Evolutionary conservation across 805 yeast species (phyloP).

Genomic region (Schwanniomyces sp.): DNA sequence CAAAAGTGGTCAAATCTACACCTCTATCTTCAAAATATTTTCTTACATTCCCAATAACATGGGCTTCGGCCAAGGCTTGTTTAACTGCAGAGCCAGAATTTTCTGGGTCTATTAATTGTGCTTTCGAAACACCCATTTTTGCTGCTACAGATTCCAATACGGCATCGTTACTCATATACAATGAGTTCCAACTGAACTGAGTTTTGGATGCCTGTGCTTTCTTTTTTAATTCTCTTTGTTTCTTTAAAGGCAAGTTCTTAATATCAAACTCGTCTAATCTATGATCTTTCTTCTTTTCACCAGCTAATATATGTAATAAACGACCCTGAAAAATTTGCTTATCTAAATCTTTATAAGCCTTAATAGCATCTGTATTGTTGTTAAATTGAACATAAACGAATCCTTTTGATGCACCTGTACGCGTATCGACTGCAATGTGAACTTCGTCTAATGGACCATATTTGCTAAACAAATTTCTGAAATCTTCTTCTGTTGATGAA

Average conservation of each 20-base stretch:
- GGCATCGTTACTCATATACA: slow-evolving; percentile 88
- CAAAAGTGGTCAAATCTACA: slow-evolving; percentile 76
- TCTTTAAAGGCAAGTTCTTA: slow-evolving; percentile 87
- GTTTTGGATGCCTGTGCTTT: slow-evolving; percentile 82
- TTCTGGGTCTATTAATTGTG: slow-evolving; percentile 85
- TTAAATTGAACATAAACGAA: slow-evolving; percentile 80
- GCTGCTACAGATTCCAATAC: slow-evolving; percentile 87
- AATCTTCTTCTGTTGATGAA: slow-evolving; percentile 77
- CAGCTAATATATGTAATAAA: slow-evolving; percentile 84
- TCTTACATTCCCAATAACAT: slow-evolving; percentile 88
- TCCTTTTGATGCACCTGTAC: slow-evolving; percentile 90
- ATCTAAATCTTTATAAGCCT: slow-evolving; percentile 73
- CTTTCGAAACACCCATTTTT: slow-evolving; percentile 77
- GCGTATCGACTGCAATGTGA: slow-evolving; percentile 87
- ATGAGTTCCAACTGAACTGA: slow-evolving; percentile 93
- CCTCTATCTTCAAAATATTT: slow-evolving; percentile 83
- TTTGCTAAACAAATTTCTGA: slow-evolving; percentile 57
- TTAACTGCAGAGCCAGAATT: slow-evolving; percentile 87
- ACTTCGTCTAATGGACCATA: slow-evolving; percentile 84
- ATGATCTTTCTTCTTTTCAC: slow-evolving; percentile 77
- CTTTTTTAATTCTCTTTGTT: slow-evolving; percentile 80
- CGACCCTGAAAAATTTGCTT: slow-evolving; percentile 94
- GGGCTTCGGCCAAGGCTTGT: slow-evolving; percentile 97
- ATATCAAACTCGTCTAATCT: slow-evolving; percentile 87
- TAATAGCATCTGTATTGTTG: slow-evolving; percentile 69